Evolutionary conservation across 345 rosid species (phyloP).

Genomic region (Lumnitzera littorea): DNA sequence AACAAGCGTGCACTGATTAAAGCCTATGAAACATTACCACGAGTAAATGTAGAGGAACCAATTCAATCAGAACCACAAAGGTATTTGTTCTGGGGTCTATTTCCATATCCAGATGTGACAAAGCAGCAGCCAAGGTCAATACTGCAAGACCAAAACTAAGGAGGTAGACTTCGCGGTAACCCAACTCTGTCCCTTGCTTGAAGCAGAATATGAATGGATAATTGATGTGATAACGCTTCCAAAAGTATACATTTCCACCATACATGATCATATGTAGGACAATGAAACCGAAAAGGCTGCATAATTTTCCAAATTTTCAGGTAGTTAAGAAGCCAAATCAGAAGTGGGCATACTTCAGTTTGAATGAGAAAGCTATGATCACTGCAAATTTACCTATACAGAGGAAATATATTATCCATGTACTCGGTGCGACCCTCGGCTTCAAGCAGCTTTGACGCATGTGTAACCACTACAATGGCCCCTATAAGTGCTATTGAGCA

Average conservation of each 20-base stretch:
- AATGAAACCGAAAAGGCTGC: slow-evolving; percentile 64
- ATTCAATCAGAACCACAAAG: slow-evolving; percentile 53
- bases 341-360: not conserved
- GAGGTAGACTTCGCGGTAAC: slow-evolving; percentile 59
- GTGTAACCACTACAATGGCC: slow-evolving; percentile 43
- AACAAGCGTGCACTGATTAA: too few species aligned
- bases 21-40: slow-evolving; percentile 18
- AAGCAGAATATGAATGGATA: slow-evolving; percentile 68
- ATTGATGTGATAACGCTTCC: slow-evolving; percentile 63
- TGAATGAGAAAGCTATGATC: not conserved
- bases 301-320: not conserved
- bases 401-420: slow-evolving; percentile 78
- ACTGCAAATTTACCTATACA: slow-evolving; percentile 39
- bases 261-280: slow-evolving; percentile 62
- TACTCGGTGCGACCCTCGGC: slow-evolving; percentile 40
- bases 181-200: slow-evolving; percentile 65
- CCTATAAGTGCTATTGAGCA: slow-evolving; percentile 52
- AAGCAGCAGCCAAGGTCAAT: slow-evolving; percentile 39
- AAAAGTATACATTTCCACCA: slow-evolving; percentile 53
- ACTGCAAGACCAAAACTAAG: slow-evolving; percentile 46
- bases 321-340: not conserved
- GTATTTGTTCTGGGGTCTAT: slow-evolving; percentile 62
- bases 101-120: slow-evolving; percentile 78
- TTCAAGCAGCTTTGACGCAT: slow-evolving; percentile 35
- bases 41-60: slow-evolving; percentile 56